Evolutionary conservation across 1,139 yeast genomes (phyloP).

Genomic region (Suhomyces atakaporum): DNA sequence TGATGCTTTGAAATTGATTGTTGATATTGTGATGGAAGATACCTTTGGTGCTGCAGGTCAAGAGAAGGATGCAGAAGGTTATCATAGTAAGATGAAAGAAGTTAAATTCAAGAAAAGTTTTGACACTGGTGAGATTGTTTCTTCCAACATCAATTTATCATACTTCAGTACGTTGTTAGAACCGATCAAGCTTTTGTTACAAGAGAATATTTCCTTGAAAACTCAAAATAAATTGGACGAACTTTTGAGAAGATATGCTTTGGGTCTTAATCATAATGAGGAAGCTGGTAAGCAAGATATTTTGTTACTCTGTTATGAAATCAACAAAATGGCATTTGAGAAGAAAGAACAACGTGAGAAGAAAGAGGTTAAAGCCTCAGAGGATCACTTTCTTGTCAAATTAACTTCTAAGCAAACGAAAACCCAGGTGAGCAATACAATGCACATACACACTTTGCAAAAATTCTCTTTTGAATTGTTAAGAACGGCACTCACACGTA

Average conservation of each 20-base stretch:
- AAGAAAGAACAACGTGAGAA: constrained; percentile 24
- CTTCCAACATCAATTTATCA: constrained; percentile 63
- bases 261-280: constrained; percentile 75
- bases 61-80: constrained; percentile 94
- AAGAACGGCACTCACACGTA: constrained; percentile 67
- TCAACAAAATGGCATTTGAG: constrained; percentile 57
- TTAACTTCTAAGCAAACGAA: constrained; percentile 59
- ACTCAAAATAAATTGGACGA: constrained; percentile 80
- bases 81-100: constrained; percentile 84
- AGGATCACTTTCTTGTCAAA: constrained; percentile 70
- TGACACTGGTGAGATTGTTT: constrained; percentile 80
- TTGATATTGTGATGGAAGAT: constrained; percentile 85
- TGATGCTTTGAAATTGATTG: constrained; percentile 60
- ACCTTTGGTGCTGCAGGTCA: constrained; percentile 90
- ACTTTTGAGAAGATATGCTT: constrained; percentile 68
- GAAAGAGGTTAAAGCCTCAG: constrained; percentile 21
- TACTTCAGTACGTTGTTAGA: constrained; percentile 61
- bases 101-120: constrained; percentile 86
- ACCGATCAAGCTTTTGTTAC: constrained; percentile 69
- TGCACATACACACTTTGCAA: constrained; percentile 62
- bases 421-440: constrained; percentile 52
- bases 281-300: constrained; percentile 61
- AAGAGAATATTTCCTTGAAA: constrained; percentile 66
- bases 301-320: constrained; percentile 71
- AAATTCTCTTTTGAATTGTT: constrained; percentile 78